Evolutionary conservation across 768 basidiomycete species (phyloP).

Genomic region (Mycena rosella): DNA sequence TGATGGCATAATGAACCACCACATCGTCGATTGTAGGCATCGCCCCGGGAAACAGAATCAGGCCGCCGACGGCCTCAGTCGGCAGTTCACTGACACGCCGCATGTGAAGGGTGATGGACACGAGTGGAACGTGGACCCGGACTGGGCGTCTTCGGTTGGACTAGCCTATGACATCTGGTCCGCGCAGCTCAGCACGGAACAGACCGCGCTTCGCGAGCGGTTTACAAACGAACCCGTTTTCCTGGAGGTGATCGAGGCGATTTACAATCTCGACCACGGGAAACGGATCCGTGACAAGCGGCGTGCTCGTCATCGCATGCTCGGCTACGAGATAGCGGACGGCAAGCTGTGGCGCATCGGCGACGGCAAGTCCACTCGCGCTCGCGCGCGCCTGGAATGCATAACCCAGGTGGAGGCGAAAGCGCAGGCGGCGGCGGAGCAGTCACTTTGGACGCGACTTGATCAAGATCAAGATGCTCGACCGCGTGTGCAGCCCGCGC

Average conservation of each 20-base stretch:
- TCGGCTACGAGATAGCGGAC: slow-evolving; percentile 38
- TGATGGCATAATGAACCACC: slow-evolving; percentile 29
- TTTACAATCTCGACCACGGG: slow-evolving; percentile 31
- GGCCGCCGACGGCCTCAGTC: slow-evolving; percentile 41
- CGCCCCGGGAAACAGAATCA: slow-evolving; percentile 38
- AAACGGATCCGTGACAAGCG: slow-evolving; percentile 23
- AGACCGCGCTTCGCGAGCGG: slow-evolving; percentile 24
- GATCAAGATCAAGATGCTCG: slow-evolving; percentile 47
- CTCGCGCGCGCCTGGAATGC: slow-evolving; percentile 41
- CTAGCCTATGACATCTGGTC: slow-evolving; percentile 30
- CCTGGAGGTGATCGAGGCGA: slow-evolving; percentile 33
- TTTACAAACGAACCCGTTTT: slow-evolving; percentile 38
- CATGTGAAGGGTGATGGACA: slow-evolving; percentile 34
- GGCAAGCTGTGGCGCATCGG: slow-evolving; percentile 41
- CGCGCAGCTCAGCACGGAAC: not conserved
- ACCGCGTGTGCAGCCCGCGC: slow-evolving; percentile 44
- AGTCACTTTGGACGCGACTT: slow-evolving; percentile 52
- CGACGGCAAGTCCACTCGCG: slow-evolving; percentile 26
- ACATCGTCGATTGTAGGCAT: slow-evolving; percentile 41
- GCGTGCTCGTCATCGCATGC: slow-evolving; percentile 34
- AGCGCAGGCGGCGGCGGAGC: slow-evolving; percentile 37
- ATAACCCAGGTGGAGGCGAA: slow-evolving; percentile 43
- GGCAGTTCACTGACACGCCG: slow-evolving; percentile 29
- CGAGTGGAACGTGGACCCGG: slow-evolving; percentile 38
- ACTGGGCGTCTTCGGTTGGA: slow-evolving; percentile 25